Base-by-base conservation (phyloP, 108 stramenopile species). In the Discostella pseudostelligera region DNA sequence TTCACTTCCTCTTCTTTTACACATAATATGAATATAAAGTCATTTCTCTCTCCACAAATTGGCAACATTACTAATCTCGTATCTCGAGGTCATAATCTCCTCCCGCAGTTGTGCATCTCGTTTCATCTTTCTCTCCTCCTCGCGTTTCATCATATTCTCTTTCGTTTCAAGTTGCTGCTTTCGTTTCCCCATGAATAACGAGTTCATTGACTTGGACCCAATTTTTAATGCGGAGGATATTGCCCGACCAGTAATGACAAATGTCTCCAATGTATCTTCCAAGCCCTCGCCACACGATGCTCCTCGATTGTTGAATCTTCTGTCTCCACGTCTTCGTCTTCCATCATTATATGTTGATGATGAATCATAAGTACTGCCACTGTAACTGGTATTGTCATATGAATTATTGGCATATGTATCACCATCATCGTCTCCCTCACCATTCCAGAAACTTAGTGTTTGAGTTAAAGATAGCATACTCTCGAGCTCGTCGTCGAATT, bases 31-130 rank as follows among this genome's bases (percentile, higher is more conserved):
- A 43, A n/a, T 4, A 56, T n/a, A 8, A 29, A 24, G 14, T 56
- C 8, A 56, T 56, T 29, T 36, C 55, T 26, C 47, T 48, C 61
- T 62, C 61, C 47, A 62, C 46, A 48, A 32, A 43, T 26, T 28
- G 35, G 61, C 46, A 29, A 62, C 29, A 46, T 28, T 44, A 2
- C 12, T 26, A 17, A 43, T 17, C 61, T 62, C 61, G 17, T 62
- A 43, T 2, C 61, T 25, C 25, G 47, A 45, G 26, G 11, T 44
- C 43, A 22, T 14, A 7, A 61, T 45, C 12, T 61, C 59, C 13
- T 45, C 14, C 21, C 40, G 42, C 44, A 48, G 29, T 35, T 48
- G 29, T 2, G 32, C 45, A 16, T 62, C 25, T 46, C 59, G 17
- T 42, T 45, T 45, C 20, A 61, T 12, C 1, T 22, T 61, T 22